These are phyloP conservation scores for Mesostigma viride DNA, from an alignment of 139 green algal species.

Conservation along the genomic window DNA sequence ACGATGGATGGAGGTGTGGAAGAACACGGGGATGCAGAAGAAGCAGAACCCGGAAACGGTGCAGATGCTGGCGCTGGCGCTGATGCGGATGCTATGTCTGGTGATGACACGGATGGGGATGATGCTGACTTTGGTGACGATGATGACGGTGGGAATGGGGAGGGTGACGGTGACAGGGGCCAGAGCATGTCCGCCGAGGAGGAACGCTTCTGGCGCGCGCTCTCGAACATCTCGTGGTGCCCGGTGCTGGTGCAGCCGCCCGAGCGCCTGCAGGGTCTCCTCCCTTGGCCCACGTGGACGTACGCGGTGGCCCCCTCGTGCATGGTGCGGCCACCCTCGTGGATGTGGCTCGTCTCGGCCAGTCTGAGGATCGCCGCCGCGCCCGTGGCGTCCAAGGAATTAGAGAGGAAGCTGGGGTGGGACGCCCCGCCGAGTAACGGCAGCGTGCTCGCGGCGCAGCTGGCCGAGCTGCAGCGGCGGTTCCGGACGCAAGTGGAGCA, in stretches of 20 bases:
- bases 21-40: too few relatives aligned
- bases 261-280: conserved; percentile 4
- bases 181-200: background rate
- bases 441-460: conserved; percentile 43
- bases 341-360: conserved; percentile 48
- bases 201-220: conserved; percentile 29
- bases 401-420: conserved; percentile 43
- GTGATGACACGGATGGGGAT: too few relatives aligned
- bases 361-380: conserved; percentile 36
- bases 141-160: too few relatives aligned
- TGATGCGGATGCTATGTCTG: too few relatives aligned
- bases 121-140: too few relatives aligned
- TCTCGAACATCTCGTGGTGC: conserved; percentile 46
- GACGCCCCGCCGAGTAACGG: conserved; percentile 20
- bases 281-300: conserved; percentile 12
- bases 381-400: background rate
- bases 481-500: background rate
- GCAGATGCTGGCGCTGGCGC: too few relatives aligned
- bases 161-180: background rate
- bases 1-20: too few relatives aligned
- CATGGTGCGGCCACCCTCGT: conserved; percentile 21
- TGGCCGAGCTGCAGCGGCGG: conserved; percentile 44
- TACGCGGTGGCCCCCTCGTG: conserved; percentile 30
- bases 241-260: conserved; percentile 39
- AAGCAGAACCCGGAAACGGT: too few relatives aligned